Conservation (phyloP, 2,329 filamentous ascomycete species). For the Neopestalotiopsis clavispora region DNA sequence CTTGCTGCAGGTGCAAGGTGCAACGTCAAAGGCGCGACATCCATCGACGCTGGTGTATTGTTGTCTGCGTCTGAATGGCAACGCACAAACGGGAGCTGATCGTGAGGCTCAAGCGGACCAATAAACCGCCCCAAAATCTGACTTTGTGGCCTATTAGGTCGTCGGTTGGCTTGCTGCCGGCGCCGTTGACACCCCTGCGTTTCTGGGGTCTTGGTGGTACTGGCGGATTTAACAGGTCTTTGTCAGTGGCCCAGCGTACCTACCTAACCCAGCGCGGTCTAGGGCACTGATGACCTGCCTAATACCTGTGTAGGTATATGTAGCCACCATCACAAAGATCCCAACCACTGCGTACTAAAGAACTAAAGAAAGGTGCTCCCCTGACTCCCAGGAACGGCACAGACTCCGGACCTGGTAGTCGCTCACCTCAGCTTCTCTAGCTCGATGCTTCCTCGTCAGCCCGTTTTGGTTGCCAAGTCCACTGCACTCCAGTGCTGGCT, state of each 20-base stretch:
- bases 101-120: slow-evolving; percentile 15
- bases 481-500: not conserved
- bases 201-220: not conserved
- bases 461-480: not conserved
- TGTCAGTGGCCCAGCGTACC: not conserved
- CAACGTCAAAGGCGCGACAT: slow-evolving; percentile 4
- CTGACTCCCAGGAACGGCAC: not conserved
- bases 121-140: not conserved
- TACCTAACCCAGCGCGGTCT: not conserved
- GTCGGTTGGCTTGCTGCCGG: not conserved
- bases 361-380: not conserved
- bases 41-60: too few relatives aligned
- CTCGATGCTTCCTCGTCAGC: not conserved
- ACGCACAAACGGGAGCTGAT: slow-evolving; percentile 15
- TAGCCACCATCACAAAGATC: not conserved
- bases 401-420: not conserved
- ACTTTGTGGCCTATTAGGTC: not conserved
- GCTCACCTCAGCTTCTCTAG: slow-evolving; percentile 1
- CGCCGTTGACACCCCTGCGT: not conserved
- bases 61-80: not conserved
- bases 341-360: not conserved
- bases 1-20: not conserved
- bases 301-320: not conserved
- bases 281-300: not conserved
- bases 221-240: slow-evolving; percentile 1